phyloP scores from a whole-genome alignment of 2,329 filamentous ascomycete species.

The Colletotrichum orchidophilum region DNA sequence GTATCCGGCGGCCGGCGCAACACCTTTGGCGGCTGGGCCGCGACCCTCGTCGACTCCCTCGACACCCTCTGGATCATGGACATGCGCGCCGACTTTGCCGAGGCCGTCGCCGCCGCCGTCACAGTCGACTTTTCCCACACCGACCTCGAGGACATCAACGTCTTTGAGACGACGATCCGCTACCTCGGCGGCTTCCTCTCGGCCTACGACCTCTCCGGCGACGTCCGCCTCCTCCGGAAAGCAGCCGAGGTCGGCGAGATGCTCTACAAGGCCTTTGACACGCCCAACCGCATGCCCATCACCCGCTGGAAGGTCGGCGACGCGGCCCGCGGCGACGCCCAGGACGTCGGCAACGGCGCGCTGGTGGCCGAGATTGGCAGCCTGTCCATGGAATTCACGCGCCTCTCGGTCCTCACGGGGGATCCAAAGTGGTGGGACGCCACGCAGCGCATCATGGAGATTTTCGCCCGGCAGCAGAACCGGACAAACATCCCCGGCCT shows the following conservation, averaged over 20 bases:
- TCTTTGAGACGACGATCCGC: conserved; percentile 56
- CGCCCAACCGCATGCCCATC: conserved; percentile 56
- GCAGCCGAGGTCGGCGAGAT: conserved; percentile 57
- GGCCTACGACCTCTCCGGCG: conserved; percentile 55
- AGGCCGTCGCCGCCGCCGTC: conserved; percentile 58
- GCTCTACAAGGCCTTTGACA: conserved; percentile 58
- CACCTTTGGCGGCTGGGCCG: conserved; percentile 64
- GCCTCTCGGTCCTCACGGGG: conserved; percentile 76
- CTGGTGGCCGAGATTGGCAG: conserved; percentile 73
- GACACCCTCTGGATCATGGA: conserved; percentile 72
- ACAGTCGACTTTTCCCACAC: conserved; percentile 60
- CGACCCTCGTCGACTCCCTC: conserved; percentile 67
- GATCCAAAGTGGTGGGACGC: conserved; percentile 80
- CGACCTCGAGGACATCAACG: conserved; percentile 47
- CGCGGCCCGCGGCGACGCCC: conserved; percentile 38
- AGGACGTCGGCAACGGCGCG: conserved; percentile 32
- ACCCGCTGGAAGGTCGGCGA: conserved; percentile 40
- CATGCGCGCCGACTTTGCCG: conserved; percentile 63
- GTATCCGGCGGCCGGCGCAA: conserved; percentile 58
- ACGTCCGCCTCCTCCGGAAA: conserved; percentile 52
- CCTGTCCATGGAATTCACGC: conserved; percentile 76
- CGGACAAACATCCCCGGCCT: conserved; percentile 76
- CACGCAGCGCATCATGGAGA: conserved; percentile 75
- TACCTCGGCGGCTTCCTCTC: conserved; percentile 58
- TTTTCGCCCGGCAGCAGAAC: conserved; percentile 74